phyloP scores from a whole-genome alignment of 306 rosid species.

The Casuarina glauca region DNA sequence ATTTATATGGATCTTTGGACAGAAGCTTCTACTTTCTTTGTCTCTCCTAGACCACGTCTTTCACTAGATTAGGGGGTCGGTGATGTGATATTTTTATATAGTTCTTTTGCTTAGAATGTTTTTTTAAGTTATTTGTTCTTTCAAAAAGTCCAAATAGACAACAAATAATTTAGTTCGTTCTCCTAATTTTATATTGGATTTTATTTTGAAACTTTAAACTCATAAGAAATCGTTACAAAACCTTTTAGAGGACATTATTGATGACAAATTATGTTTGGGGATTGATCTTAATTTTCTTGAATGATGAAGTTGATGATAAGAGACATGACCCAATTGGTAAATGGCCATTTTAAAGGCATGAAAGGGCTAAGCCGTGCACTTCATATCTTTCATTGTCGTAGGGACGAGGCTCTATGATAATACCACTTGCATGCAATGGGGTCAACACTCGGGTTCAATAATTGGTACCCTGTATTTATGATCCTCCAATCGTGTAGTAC shows the following conservation, averaged over 20 bases:
- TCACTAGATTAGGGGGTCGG: too few species aligned
- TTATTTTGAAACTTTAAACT: too few species aligned
- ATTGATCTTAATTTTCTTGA: too few species aligned
- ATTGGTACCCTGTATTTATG: constrained; percentile 22
- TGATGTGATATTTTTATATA: too few species aligned
- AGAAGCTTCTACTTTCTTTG: constrained; percentile 9
- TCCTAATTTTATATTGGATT: too few species aligned
- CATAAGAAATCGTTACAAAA: too few species aligned
- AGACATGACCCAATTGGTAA: constrained; percentile 15
- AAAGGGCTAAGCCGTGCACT: constrained; percentile 22
- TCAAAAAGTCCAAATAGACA: too few species aligned
- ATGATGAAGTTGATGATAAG: constrained; percentile 1
- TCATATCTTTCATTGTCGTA: constrained; percentile 27
- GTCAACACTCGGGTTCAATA: constrained; percentile 37
- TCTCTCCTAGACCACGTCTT: not conserved
- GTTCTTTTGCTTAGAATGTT: too few species aligned
- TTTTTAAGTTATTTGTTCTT: too few species aligned
- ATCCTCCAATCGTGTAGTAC: constrained; percentile 1
- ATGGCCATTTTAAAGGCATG: constrained; percentile 17
- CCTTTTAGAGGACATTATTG: too few species aligned
- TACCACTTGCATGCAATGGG: constrained; percentile 32
- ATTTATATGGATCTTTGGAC: not conserved
- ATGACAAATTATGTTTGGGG: too few species aligned
- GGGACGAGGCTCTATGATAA: constrained; percentile 17
- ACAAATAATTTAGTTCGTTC: too few species aligned